Percentiles rank a stretch among this genome's conserved stretches.
Evolutionary conservation across 2,329 filamentous ascomycete species (phyloP).

Genomic region (Aspergillus latus): DNA sequence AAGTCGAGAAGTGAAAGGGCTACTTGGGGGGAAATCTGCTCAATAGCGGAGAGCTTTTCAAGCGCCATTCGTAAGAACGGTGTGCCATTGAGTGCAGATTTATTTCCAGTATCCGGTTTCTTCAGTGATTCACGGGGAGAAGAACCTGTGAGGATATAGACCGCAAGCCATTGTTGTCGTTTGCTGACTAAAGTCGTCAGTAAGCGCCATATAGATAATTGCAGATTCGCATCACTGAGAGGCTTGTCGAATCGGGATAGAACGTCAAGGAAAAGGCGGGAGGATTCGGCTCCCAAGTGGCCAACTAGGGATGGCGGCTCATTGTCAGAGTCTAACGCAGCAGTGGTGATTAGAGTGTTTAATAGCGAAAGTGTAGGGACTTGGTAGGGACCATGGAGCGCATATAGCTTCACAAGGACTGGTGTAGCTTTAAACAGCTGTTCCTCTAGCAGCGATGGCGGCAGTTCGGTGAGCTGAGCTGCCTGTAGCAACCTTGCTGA

Average conservation of each 20-base stretch:
- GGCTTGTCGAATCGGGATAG: conserved; percentile 76
- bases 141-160: conserved; percentile 84
- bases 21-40: conserved; percentile 62
- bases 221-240: conserved; percentile 63
- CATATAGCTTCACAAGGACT: conserved; percentile 73
- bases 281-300: conserved; percentile 77
- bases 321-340: conserved; percentile 59
- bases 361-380: conserved; percentile 67
- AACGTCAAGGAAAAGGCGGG: conserved; percentile 78
- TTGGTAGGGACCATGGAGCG: conserved; percentile 65
- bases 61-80: conserved; percentile 76
- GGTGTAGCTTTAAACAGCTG: conserved; percentile 80
- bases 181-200: conserved; percentile 83
- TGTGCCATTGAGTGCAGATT: conserved; percentile 52
- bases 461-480: conserved; percentile 62
- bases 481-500: conserved; percentile 69
- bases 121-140: conserved; percentile 75
- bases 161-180: conserved; percentile 93
- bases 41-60: conserved; percentile 65
- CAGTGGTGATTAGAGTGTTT: conserved; percentile 69
- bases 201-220: conserved; percentile 76
- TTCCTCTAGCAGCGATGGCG: conserved; percentile 67
- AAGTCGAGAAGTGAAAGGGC: conserved; percentile 80
- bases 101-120: conserved; percentile 48
- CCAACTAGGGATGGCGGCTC: conserved; percentile 94